Percentiles rank a stretch among this genome's conserved stretches.
These are phyloP conservation scores for Pythium phragmiticola DNA, from an alignment of 352 stramenopile species.

Conservation along the genomic window DNA sequence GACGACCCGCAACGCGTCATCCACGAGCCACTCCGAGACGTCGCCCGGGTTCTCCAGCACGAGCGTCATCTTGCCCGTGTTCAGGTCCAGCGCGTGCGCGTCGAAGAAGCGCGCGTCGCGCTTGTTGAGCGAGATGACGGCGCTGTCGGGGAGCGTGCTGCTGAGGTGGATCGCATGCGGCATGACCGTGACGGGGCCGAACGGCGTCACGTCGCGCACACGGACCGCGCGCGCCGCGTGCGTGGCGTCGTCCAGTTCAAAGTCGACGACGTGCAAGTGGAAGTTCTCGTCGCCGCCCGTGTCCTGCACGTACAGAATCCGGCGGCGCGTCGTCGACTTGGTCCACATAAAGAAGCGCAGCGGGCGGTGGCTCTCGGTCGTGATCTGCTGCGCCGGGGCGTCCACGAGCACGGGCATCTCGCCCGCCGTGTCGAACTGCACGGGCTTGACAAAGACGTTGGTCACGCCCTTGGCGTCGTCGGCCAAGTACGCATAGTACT, in stretches of 20 bases:
- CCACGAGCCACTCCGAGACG: slow-evolving; percentile 29
- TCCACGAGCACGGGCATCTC: slow-evolving; percentile 20
- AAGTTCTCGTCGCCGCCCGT: slow-evolving; percentile 47
- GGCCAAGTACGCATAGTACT: slow-evolving; percentile 47
- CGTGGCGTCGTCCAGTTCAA: slow-evolving; percentile 27
- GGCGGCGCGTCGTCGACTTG: slow-evolving; percentile 28
- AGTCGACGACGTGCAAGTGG: slow-evolving; percentile 43
- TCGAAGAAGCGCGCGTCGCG: slow-evolving; percentile 37
- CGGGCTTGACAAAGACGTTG: slow-evolving; percentile 46
- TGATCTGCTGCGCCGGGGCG: slow-evolving; percentile 35
- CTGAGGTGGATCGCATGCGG: slow-evolving; percentile 27
- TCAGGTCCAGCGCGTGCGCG: slow-evolving; percentile 31
- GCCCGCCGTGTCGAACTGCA: slow-evolving; percentile 25
- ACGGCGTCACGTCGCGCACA: slow-evolving; percentile 43
- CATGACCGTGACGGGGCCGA: slow-evolving; percentile 33
- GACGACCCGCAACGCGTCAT: slow-evolving; percentile 36
- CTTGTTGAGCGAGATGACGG: slow-evolving; percentile 41
- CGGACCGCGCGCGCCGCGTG: slow-evolving; percentile 23
- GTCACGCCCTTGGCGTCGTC: slow-evolving; percentile 38
- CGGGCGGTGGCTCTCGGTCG: slow-evolving; percentile 36
- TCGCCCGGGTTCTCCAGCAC: slow-evolving; percentile 36
- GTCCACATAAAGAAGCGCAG: slow-evolving; percentile 43
- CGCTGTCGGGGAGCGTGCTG: slow-evolving; percentile 31
- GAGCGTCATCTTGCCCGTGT: slow-evolving; percentile 29
- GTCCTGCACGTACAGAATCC: slow-evolving; percentile 45